Conservation (phyloP, 2,329 filamentous ascomycete species). For the Aphanoascus verrucosus region DNA sequence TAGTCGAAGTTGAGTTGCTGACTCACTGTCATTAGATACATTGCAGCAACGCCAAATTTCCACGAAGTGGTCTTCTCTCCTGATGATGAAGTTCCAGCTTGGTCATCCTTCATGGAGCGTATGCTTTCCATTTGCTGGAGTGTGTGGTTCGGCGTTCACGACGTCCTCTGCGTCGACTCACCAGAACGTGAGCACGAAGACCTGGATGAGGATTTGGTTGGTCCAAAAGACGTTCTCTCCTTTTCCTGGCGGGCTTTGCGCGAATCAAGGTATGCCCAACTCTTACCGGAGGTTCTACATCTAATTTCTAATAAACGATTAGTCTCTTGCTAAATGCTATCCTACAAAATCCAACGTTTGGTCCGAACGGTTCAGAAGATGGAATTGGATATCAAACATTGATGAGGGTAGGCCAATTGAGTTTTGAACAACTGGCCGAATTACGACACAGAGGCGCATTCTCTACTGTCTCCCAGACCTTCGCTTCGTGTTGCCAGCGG, state of each 20-base stretch:
- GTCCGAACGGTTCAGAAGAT: slow-evolving; percentile 31
- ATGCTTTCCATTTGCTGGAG: slow-evolving; percentile 51
- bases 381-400: slow-evolving; percentile 50
- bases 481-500: slow-evolving; percentile 65
- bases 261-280: slow-evolving; percentile 61
- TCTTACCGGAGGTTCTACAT: background rate
- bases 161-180: slow-evolving; percentile 82
- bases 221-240: slow-evolving; percentile 76
- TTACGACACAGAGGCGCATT: slow-evolving; percentile 87
- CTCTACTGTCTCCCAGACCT: slow-evolving; percentile 82
- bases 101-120: slow-evolving; percentile 32
- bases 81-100: slow-evolving; percentile 17
- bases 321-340: slow-evolving; percentile 63
- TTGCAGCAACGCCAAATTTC: slow-evolving; percentile 37
- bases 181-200: slow-evolving; percentile 65
- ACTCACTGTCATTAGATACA: slow-evolving; percentile 34
- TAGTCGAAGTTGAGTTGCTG: background rate
- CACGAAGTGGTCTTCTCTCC: slow-evolving; percentile 24
- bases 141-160: slow-evolving; percentile 68
- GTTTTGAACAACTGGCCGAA: slow-evolving; percentile 71
- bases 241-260: slow-evolving; percentile 94
- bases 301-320: background rate
- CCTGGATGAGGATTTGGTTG: slow-evolving; percentile 61
- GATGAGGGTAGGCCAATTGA: slow-evolving; percentile 56
- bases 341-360: slow-evolving; percentile 44